These are phyloP conservation scores for Fusarium sp. DNA, from an alignment of 2,329 filamentous ascomycete genomes.

Conservation along the genomic window DNA sequence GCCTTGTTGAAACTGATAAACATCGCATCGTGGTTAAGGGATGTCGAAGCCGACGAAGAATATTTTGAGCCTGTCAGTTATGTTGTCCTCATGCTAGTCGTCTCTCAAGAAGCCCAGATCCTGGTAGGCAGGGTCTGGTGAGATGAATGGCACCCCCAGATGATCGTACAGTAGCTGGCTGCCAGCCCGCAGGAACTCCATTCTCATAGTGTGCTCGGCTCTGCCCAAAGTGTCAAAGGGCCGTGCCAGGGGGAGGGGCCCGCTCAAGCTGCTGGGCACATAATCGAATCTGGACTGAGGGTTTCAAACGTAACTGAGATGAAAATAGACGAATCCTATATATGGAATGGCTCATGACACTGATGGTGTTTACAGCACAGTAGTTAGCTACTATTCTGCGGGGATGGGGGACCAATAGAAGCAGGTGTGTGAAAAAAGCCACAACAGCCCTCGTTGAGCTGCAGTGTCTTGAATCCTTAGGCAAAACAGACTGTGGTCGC, in stretches of 20 bases:
- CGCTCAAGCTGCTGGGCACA: conserved; percentile 35
- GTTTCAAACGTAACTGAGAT: conserved; percentile 8
- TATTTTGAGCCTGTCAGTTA: neutral
- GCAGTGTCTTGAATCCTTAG: conserved; percentile 23
- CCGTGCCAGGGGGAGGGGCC: conserved; percentile 25
- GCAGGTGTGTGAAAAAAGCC: conserved; percentile 6
- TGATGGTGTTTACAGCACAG: conserved; percentile 26
- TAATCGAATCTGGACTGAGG: conserved; percentile 38
- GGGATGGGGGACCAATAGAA: conserved; percentile 12
- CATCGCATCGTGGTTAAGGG: neutral
- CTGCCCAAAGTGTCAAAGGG: conserved; percentile 31
- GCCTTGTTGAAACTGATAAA: neutral
- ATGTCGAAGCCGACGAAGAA: neutral
- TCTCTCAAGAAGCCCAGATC: conserved; percentile 3
- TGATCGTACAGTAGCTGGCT: conserved; percentile 35
- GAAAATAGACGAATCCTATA: conserved; percentile 4
- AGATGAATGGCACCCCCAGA: conserved; percentile 39
- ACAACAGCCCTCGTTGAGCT: conserved; percentile 19
- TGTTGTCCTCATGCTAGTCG: conserved; percentile 1
- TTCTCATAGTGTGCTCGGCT: conserved; percentile 32
- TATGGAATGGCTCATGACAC: conserved; percentile 10
- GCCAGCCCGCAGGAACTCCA: conserved; percentile 28
- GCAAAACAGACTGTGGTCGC: conserved; percentile 33
- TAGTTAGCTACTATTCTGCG: conserved; percentile 17
- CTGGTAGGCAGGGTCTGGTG: conserved; percentile 35